Evolutionary conservation across 2,329 filamentous ascomycete species (phyloP).

Genomic region (Blumeria hordei): DNA sequence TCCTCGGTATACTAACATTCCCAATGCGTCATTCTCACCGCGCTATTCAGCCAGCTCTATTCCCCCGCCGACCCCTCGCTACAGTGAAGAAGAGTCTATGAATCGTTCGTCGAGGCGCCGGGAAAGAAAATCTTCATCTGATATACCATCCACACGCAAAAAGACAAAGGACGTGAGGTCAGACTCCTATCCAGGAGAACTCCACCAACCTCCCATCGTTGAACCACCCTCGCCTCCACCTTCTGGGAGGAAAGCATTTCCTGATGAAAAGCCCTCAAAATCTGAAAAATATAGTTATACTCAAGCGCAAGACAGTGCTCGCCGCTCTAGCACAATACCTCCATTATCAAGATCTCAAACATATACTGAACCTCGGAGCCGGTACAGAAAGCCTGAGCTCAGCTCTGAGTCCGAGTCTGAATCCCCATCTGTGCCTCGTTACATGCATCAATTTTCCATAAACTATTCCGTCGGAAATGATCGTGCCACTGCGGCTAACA

Average conservation of each 20-base stretch:
- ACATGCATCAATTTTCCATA: conserved; percentile 1
- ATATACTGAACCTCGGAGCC: conserved; percentile 5
- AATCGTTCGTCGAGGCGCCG: conserved; percentile 12
- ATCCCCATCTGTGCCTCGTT: conserved; percentile 3
- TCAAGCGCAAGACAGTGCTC: conserved; percentile 7
- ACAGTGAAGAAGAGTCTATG: conserved; percentile 13
- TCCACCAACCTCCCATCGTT: conserved; percentile 8
- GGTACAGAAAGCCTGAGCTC: conserved; percentile 7
- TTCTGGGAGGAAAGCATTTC: conserved; percentile 8
- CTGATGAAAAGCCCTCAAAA: conserved; percentile 11
- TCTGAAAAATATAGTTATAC: conserved; percentile 12
- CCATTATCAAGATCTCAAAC: conserved; percentile 12
- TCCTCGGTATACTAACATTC: conserved; percentile 7
- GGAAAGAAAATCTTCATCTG: conserved; percentile 10
- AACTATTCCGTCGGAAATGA: conserved; percentile 10
- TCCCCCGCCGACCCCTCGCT: conserved; percentile 3
- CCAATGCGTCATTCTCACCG: not conserved
- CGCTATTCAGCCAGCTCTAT: not conserved
- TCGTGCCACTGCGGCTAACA: conserved; percentile 4
- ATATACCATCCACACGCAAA: conserved; percentile 8
- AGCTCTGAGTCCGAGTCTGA: conserved; percentile 9
- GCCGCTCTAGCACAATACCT: conserved; percentile 8
- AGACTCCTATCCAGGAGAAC: conserved; percentile 4
- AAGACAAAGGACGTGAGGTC: conserved; percentile 7
- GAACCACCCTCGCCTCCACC: conserved; percentile 11